A percentile compares a stretch with the other conserved stretches of the same genome.
Evolutionary conservation across 257 asterid species (phyloP).

Genomic region (Perilla frutescens): DNA sequence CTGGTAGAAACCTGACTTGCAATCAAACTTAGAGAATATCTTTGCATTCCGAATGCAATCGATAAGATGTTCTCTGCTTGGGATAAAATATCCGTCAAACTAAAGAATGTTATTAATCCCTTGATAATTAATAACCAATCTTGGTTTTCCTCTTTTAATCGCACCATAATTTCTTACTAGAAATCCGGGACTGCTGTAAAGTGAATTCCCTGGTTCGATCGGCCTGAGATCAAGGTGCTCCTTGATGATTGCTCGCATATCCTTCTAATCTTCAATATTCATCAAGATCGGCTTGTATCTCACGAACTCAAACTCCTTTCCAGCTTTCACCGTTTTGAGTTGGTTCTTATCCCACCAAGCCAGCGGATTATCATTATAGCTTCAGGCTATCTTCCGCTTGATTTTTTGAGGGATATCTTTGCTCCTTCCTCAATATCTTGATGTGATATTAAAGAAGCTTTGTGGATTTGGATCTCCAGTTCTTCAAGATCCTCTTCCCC

Average conservation of each 20-base stretch:
- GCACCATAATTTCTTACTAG: background rate
- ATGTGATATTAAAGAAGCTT: background rate
- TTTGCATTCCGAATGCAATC: too few relatives aligned
- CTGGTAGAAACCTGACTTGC: too few relatives aligned
- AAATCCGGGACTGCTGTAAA: background rate
- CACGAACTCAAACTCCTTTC: background rate
- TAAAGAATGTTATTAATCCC: too few relatives aligned
- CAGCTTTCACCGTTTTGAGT: background rate
- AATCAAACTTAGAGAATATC: too few relatives aligned
- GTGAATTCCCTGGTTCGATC: background rate
- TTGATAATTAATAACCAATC: background rate
- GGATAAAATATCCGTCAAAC: too few relatives aligned
- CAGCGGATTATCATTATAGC: background rate
- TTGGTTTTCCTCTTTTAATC: background rate
- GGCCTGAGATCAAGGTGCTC: too few relatives aligned
- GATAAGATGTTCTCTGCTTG: too few relatives aligned
- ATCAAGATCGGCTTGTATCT: background rate
- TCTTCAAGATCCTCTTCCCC: too few relatives aligned
- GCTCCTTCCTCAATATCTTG: too few relatives aligned
- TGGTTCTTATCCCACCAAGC: too few relatives aligned
- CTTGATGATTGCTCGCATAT: too few relatives aligned
- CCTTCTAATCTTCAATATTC: too few relatives aligned
- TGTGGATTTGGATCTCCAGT: background rate
- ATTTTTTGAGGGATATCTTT: background rate
- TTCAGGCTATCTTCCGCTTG: background rate